Evolutionary conservation across 352 stramenopile species (phyloP).

Genomic region (Phytophthora agathidicida): DNA sequence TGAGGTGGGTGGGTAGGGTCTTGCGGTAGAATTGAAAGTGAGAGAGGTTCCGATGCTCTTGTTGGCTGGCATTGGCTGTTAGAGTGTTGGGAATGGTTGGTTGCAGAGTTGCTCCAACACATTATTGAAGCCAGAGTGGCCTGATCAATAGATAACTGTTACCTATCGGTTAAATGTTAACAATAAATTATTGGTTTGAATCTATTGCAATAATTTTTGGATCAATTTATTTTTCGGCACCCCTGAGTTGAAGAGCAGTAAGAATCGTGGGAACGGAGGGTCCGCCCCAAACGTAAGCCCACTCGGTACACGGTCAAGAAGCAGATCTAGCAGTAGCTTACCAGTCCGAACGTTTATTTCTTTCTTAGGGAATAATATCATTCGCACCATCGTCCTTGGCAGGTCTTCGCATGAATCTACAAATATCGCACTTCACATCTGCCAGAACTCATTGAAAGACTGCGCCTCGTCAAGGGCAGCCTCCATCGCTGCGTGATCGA

Average conservation of each 20-base stretch:
- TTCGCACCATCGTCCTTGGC: slow-evolving; percentile 15
- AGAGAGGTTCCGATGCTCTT: not conserved
- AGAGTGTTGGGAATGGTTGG: too few relatives aligned
- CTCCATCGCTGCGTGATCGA: slow-evolving; percentile 35
- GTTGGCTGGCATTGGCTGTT: too few relatives aligned
- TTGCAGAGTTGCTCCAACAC: too few relatives aligned
- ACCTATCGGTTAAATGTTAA: too few relatives aligned
- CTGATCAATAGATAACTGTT: not conserved
- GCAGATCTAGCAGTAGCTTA: too few relatives aligned
- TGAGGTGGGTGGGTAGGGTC: too few relatives aligned
- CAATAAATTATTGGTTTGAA: slow-evolving; percentile 1
- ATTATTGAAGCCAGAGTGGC: not conserved
- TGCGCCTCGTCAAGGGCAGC: slow-evolving; percentile 38
- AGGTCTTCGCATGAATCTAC: slow-evolving; percentile 12
- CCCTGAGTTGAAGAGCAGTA: too few relatives aligned
- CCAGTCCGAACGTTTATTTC: too few relatives aligned
- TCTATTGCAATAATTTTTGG: not conserved
- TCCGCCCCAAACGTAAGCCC: too few relatives aligned
- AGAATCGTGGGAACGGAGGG: too few relatives aligned
- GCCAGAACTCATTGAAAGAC: slow-evolving; percentile 43
- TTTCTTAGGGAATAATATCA: too few relatives aligned
- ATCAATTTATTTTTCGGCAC: slow-evolving; percentile 3
- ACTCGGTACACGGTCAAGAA: too few relatives aligned
- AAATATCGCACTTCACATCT: slow-evolving; percentile 33
- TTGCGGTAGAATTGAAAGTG: not conserved